A percentile compares a stretch with the other conserved stretches of the same genome.
phyloP scores from a whole-genome alignment of 331 rosid genomes.

The Malus hybrid region DNA sequence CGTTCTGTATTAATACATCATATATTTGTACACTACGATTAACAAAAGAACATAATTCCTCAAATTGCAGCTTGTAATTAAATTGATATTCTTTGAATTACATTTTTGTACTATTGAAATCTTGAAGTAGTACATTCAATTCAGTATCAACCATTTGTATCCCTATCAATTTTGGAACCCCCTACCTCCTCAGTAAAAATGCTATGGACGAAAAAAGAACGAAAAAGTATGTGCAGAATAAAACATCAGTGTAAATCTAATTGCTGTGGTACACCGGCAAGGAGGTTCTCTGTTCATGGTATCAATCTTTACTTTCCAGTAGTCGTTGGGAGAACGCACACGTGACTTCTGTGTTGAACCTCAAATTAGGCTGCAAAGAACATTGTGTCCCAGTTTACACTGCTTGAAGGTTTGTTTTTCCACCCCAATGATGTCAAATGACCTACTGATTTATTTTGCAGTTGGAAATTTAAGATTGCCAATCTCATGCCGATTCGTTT shows the following conservation, averaged over 20 bases:
- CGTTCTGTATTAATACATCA: neutral
- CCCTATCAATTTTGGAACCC: neutral
- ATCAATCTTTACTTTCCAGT: slow-evolving; percentile 22
- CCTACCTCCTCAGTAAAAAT: neutral
- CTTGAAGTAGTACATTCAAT: slow-evolving; percentile 12
- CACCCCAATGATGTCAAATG: neutral
- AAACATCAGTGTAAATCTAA: neutral
- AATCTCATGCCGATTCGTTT: neutral
- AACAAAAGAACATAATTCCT: neutral
- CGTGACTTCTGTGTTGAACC: slow-evolving; percentile 16
- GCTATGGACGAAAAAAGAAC: neutral
- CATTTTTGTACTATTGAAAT: neutral
- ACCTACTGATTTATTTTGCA: neutral
- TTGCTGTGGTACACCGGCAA: slow-evolving; percentile 23
- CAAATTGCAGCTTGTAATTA: neutral
- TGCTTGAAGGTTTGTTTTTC: neutral
- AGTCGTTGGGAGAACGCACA: slow-evolving; percentile 19
- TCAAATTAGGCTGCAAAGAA: slow-evolving; percentile 3
- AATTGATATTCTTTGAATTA: neutral
- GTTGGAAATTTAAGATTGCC: slow-evolving; percentile 17
- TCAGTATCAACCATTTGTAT: slow-evolving; percentile 16
- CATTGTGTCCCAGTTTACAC: neutral
- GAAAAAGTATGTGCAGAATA: neutral
- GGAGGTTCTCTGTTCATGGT: slow-evolving; percentile 25
- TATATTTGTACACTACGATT: neutral